These are phyloP conservation scores for Cystobasidium onofrii DNA, from an alignment of 768 basidiomycete genomes.

Conservation along the genomic window DNA sequence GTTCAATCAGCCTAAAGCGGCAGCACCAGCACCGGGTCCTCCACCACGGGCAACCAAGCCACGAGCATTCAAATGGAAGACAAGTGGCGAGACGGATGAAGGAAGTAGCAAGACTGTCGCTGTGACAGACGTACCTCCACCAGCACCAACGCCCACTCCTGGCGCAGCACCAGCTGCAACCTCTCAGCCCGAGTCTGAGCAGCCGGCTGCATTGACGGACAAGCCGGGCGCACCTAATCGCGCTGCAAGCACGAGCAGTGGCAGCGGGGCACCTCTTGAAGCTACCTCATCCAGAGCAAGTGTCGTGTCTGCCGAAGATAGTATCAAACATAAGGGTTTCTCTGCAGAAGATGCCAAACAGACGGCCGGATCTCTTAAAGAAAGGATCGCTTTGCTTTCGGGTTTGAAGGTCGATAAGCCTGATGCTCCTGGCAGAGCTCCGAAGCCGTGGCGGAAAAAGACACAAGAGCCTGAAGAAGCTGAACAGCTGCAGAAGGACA, in stretches of 20 bases:
- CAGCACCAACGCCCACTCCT: slow-evolving; percentile 22
- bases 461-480: slow-evolving; percentile 5
- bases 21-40: slow-evolving; percentile 13
- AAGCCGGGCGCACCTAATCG: background rate
- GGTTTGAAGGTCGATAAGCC: slow-evolving; percentile 28
- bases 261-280: slow-evolving; percentile 1
- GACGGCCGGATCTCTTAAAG: slow-evolving; percentile 17
- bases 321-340: background rate
- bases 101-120: background rate
- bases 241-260: background rate
- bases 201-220: background rate
- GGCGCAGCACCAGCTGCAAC: background rate
- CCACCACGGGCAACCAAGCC: slow-evolving; percentile 22
- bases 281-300: background rate
- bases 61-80: slow-evolving; percentile 29
- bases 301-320: background rate
- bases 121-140: slow-evolving; percentile 6
- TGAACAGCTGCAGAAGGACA: background rate
- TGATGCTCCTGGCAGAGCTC: slow-evolving; percentile 12
- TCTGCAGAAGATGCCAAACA: slow-evolving; percentile 30
- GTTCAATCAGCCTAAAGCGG: slow-evolving; percentile 31
- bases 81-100: background rate
- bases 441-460: slow-evolving; percentile 28
- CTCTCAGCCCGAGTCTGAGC: background rate
- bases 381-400: slow-evolving; percentile 20